A percentile compares a stretch with the other conserved stretches of the same genome.
These are phyloP conservation scores for Colletotrichum karsti DNA, from an alignment of 2,329 filamentous ascomycete genomes.

Conservation along the genomic window DNA sequence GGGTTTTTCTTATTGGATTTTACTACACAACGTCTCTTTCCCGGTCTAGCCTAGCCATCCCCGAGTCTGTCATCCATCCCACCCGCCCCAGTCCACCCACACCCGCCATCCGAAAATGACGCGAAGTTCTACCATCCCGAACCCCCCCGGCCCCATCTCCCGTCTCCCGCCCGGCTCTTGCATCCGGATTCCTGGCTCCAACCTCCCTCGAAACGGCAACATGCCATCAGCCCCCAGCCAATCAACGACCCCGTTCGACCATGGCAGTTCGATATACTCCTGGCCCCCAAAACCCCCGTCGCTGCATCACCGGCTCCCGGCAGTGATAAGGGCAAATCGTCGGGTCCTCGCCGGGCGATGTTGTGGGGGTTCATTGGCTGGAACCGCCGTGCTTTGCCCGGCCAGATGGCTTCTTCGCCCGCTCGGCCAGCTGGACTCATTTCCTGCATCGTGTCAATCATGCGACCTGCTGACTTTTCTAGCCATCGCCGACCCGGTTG, in stretches of 20 bases:
- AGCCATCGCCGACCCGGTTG: too few relatives aligned
- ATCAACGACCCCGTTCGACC: too few relatives aligned
- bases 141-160: background rate
- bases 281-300: background rate
- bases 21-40: too few relatives aligned
- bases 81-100: background rate
- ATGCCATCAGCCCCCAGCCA: too few relatives aligned
- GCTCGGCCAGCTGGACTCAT: background rate
- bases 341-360: background rate
- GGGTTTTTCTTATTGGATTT: too few relatives aligned
- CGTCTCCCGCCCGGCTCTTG: background rate
- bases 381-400: background rate
- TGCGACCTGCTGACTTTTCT: too few relatives aligned
- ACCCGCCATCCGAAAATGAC: background rate
- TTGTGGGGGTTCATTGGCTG: too few relatives aligned
- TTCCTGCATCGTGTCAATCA: background rate
- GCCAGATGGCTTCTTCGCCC: background rate
- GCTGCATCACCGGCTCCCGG: background rate
- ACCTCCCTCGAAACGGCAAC: background rate
- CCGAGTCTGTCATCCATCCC: too few relatives aligned
- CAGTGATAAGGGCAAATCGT: background rate
- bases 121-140: slow-evolving; percentile 1
- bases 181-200: background rate
- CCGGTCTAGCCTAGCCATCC: too few relatives aligned
- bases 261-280: too few relatives aligned